Evolutionary conservation across 2,329 filamentous ascomycete genomes (phyloP).

Genomic region (Pseudocercospora pini-densiflorae): DNA sequence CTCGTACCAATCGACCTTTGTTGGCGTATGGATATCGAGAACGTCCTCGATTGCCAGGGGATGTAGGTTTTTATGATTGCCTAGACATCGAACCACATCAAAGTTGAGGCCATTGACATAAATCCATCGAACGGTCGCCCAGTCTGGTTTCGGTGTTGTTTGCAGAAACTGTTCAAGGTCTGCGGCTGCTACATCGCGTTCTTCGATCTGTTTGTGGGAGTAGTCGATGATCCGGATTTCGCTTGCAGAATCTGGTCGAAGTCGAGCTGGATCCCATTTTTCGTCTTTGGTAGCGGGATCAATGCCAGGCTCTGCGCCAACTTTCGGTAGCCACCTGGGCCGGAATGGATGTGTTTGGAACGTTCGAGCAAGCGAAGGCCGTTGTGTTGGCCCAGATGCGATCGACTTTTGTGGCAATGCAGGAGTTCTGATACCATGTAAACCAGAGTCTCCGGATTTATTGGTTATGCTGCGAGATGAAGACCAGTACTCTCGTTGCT

Average conservation of each 20-base stretch:
- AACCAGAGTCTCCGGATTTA: background rate
- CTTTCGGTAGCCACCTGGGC: constrained; percentile 21
- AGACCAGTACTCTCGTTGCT: background rate
- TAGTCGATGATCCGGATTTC: constrained; percentile 89
- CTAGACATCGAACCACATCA: constrained; percentile 83
- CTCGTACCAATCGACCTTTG: constrained; percentile 85
- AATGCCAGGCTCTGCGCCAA: constrained; percentile 35
- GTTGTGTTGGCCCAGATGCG: background rate
- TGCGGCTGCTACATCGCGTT: constrained; percentile 72
- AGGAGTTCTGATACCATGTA: background rate
- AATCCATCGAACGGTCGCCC: constrained; percentile 87
- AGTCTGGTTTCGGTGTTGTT: constrained; percentile 63
- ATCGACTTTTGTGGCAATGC: background rate
- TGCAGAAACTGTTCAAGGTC: constrained; percentile 70
- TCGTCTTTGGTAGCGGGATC: constrained; percentile 24
- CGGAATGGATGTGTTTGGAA: background rate
- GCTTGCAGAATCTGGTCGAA: constrained; percentile 49
- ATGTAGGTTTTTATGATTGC: constrained; percentile 77
- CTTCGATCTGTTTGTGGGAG: constrained; percentile 62
- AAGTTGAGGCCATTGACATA: constrained; percentile 91
- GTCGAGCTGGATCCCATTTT: constrained; percentile 16
- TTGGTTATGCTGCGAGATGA: background rate
- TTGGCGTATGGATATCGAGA: constrained; percentile 79
- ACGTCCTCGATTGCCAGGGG: constrained; percentile 85
- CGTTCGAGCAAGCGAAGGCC: background rate